phyloP scores from a whole-genome alignment of 805 yeast species.

The Candida anglica region DNA sequence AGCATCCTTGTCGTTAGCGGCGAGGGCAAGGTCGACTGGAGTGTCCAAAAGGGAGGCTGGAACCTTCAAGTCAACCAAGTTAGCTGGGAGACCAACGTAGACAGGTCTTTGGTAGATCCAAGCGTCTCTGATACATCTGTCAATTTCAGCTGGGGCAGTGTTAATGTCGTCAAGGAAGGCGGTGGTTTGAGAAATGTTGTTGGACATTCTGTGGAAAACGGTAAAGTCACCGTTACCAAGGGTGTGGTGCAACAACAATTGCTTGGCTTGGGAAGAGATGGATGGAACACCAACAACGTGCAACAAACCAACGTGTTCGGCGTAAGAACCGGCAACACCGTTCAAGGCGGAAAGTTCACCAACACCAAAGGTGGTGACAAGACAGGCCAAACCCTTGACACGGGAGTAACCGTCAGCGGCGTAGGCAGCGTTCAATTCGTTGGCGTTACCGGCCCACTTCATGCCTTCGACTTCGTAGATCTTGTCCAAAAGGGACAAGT shows the following conservation, averaged over 20 bases:
- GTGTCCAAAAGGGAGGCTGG: slow-evolving; percentile 30
- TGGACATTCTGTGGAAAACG: slow-evolving; percentile 38
- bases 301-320: slow-evolving; percentile 37
- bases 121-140: slow-evolving; percentile 36
- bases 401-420: slow-evolving; percentile 42
- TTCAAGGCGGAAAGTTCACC: slow-evolving; percentile 37
- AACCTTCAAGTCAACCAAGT: slow-evolving; percentile 34
- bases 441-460: slow-evolving; percentile 43
- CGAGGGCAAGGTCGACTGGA: slow-evolving; percentile 31
- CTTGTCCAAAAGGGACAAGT: slow-evolving; percentile 34
- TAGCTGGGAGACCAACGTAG: slow-evolving; percentile 37
- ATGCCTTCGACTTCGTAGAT: slow-evolving; percentile 36
- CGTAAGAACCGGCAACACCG: slow-evolving; percentile 38
- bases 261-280: slow-evolving; percentile 35
- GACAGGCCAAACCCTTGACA: slow-evolving; percentile 33
- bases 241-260: slow-evolving; percentile 40
- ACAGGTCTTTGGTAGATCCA: slow-evolving; percentile 36
- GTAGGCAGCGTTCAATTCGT: slow-evolving; percentile 40
- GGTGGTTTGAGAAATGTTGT: slow-evolving; percentile 33
- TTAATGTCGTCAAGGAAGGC: slow-evolving; percentile 31
- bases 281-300: slow-evolving; percentile 40
- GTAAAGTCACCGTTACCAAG: slow-evolving; percentile 42
- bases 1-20: slow-evolving; percentile 31
- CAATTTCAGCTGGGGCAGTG: slow-evolving; percentile 35
- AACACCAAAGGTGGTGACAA: slow-evolving; percentile 38